Conservation (phyloP, 345 rosid species). For the Syzygium jambos region DNA sequence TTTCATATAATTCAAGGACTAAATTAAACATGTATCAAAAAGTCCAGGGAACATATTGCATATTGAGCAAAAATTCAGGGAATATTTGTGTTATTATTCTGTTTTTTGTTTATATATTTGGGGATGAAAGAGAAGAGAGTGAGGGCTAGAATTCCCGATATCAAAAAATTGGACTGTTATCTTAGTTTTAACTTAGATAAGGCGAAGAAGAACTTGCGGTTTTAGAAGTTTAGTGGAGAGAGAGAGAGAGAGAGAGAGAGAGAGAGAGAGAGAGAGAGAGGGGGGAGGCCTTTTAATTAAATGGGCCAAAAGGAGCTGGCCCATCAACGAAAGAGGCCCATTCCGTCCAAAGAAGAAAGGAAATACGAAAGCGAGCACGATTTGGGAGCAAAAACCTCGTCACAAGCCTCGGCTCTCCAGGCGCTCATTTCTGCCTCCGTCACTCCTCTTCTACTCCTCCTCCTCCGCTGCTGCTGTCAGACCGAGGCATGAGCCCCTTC, state of each 20-base stretch:
- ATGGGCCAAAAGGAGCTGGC: neutral
- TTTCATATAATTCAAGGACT: too few relatives aligned
- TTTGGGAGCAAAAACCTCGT: neutral
- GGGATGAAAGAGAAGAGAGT: neutral
- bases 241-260: neutral
- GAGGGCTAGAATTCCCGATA: neutral
- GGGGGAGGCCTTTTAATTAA: neutral
- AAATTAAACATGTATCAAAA: too few relatives aligned
- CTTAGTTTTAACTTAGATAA: neutral
- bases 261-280: neutral
- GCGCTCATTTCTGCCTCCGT: neutral
- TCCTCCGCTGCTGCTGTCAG: neutral
- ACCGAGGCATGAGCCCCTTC: conserved; percentile 11
- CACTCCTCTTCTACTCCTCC: neutral
- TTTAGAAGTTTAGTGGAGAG: neutral
- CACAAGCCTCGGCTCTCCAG: neutral
- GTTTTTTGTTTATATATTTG: too few relatives aligned
- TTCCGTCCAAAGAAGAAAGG: neutral
- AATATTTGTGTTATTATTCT: too few relatives aligned
- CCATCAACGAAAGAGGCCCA: neutral
- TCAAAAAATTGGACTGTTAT: neutral
- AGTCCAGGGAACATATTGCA: accelerated
- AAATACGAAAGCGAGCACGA: neutral
- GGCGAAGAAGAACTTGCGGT: neutral
- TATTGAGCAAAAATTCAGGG: too few relatives aligned